These are phyloP conservation scores for Pseudocercospora macadamiae DNA, from an alignment of 2,329 filamentous ascomycete genomes.

Conservation along the genomic window DNA sequence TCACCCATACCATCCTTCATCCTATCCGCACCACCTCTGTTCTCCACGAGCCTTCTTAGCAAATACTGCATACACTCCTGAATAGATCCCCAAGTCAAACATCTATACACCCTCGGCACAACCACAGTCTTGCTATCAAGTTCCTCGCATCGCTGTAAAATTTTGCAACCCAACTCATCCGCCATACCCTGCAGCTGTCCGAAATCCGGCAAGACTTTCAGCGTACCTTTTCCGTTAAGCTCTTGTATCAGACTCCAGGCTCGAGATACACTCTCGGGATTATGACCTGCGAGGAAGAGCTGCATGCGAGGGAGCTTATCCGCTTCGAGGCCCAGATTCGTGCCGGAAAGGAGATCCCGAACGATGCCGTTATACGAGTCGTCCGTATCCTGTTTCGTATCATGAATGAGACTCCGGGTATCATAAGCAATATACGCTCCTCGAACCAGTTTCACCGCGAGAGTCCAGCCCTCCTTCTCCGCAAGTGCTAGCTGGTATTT, in stretches of 20 bases:
- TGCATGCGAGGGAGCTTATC: conserved; percentile 28
- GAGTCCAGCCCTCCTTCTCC: conserved; percentile 51
- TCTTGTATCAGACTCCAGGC: conserved; percentile 23
- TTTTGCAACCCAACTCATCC: conserved; percentile 32
- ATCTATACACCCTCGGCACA: conserved; percentile 33
- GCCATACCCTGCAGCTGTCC: conserved; percentile 38
- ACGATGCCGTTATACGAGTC: conserved; percentile 33
- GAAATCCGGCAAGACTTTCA: conserved; percentile 28
- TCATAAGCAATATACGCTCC: conserved; percentile 58
- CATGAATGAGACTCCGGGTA: conserved; percentile 32
- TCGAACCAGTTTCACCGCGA: conserved; percentile 57
- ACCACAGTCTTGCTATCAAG: conserved; percentile 11
- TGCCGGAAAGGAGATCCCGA: conserved; percentile 27
- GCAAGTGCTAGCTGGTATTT: conserved; percentile 51
- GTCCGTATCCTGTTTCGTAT: conserved; percentile 35
- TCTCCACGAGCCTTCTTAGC: conserved; percentile 32
- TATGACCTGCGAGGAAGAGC: conserved; percentile 38
- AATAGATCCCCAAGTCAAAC: conserved; percentile 35
- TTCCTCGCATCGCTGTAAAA: conserved; percentile 27
- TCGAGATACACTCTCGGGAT: conserved; percentile 26
- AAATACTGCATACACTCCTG: conserved; percentile 38
- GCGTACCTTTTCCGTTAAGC: conserved; percentile 22
- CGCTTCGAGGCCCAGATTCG: conserved; percentile 28
- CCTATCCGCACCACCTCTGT: conserved; percentile 31
- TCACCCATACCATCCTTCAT: conserved; percentile 12